phyloP scores from a whole-genome alignment of 257 asterid species.

The Apocynum venetum region DNA sequence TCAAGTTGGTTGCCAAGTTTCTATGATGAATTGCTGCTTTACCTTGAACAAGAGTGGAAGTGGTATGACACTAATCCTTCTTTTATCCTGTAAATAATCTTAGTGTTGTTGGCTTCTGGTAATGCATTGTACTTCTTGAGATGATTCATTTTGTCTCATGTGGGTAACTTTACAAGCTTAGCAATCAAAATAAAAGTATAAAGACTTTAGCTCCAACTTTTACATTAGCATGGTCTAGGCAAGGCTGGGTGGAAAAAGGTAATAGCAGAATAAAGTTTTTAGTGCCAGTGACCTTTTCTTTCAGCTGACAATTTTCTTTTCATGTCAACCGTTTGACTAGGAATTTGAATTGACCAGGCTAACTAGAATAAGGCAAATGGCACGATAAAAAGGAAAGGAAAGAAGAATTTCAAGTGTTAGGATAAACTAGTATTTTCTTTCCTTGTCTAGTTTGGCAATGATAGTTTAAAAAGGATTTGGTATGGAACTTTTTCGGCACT shows the following conservation, averaged over 20 bases:
- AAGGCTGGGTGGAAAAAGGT: neutral
- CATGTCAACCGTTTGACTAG: neutral
- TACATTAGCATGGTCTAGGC: neutral
- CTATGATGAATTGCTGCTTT: slow-evolving; percentile 89
- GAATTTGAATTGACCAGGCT: neutral
- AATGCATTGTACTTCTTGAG: neutral
- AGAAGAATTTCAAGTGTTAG: neutral
- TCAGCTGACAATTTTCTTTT: neutral
- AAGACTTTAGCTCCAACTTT: neutral
- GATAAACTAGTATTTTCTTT: neutral
- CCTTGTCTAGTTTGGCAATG: neutral
- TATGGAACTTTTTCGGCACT: neutral
- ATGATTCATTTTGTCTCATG: neutral
- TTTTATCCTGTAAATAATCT: neutral
- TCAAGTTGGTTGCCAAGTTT: slow-evolving; percentile 88
- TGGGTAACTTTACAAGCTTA: neutral
- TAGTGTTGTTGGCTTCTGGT: neutral
- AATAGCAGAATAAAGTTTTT: neutral
- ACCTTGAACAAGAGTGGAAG: slow-evolving; percentile 99
- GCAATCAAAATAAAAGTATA: neutral
- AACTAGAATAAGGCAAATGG: neutral
- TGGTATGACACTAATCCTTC: slow-evolving; percentile 46
- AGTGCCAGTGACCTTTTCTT: neutral
- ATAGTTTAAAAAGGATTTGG: neutral
- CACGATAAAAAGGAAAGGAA: neutral